Evolutionary conservation across 352 stramenopile genomes (phyloP).

Genomic region (Elongisporangium senticosum): DNA sequence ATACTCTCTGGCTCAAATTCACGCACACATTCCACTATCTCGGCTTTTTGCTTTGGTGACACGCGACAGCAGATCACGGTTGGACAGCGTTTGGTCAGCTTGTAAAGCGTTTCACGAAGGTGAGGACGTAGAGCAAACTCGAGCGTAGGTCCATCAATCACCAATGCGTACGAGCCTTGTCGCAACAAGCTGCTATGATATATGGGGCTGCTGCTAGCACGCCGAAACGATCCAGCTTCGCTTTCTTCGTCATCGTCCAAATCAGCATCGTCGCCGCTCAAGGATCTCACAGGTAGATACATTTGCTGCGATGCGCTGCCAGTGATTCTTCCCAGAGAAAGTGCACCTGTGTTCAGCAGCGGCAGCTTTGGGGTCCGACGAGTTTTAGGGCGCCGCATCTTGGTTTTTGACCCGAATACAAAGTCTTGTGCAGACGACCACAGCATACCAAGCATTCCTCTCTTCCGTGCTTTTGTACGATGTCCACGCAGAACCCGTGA

Average conservation of each 20-base stretch:
- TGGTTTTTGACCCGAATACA: background rate
- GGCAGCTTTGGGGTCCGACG: background rate
- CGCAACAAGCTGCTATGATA: background rate
- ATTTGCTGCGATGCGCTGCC: background rate
- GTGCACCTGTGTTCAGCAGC: background rate
- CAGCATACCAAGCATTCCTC: background rate
- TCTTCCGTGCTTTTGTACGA: background rate
- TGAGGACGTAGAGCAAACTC: conserved; percentile 52
- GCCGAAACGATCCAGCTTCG: background rate
- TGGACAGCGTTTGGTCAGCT: conserved; percentile 59
- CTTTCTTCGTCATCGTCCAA: conserved; percentile 3
- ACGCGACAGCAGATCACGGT: conserved; percentile 88
- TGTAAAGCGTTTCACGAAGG: conserved; percentile 54
- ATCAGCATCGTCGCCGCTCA: background rate
- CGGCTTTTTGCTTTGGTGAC: conserved; percentile 84
- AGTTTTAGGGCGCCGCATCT: background rate
- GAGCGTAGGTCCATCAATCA: conserved; percentile 92
- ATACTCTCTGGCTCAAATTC: conserved; percentile 61
- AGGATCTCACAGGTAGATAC: background rate
- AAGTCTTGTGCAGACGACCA: background rate
- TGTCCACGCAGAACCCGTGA: background rate
- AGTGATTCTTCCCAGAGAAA: background rate
- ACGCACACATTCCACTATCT: conserved; percentile 78
- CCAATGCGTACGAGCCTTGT: conserved; percentile 41
- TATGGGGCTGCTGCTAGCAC: background rate